phyloP scores from a whole-genome alignment of 345 rosid species.

The Eucalyptus urophylla region DNA sequence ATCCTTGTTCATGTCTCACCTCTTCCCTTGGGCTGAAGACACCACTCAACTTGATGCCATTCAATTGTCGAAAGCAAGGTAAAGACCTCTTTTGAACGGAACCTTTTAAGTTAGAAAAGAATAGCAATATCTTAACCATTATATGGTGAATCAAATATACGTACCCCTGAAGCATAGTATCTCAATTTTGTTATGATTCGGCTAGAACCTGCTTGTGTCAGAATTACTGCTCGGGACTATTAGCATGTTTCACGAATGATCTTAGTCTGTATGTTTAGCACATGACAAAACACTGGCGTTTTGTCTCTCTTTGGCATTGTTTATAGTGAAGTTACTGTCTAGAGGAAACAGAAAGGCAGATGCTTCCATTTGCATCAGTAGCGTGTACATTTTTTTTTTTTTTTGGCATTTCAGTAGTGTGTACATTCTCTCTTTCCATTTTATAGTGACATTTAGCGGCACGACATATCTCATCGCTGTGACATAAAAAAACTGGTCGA shows the following conservation, averaged over 20 bases:
- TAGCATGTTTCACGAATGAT: background rate
- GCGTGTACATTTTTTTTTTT: background rate
- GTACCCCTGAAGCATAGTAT: background rate
- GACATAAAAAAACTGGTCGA: background rate
- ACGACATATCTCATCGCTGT: background rate
- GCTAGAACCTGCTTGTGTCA: background rate
- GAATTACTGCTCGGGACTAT: background rate
- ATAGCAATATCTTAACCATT: background rate
- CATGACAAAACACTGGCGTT: background rate
- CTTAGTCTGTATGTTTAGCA: background rate
- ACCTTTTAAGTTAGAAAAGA: background rate
- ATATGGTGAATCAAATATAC: background rate
- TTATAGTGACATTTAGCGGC: background rate
- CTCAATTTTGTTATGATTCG: background rate
- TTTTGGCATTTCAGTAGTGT: background rate
- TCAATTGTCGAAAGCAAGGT: constrained; percentile 69
- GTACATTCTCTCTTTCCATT: background rate
- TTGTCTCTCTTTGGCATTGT: background rate
- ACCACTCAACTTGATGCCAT: constrained; percentile 69
- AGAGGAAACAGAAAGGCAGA: background rate
- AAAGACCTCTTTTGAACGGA: background rate
- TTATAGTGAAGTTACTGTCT: background rate
- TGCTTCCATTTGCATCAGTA: background rate
- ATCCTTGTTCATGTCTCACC: constrained; percentile 33
- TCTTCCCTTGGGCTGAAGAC: constrained; percentile 59